Evolutionary conservation across 2,329 filamentous ascomycete species (phyloP).

Genomic region (Hymenoscyphus fraxineus): DNA sequence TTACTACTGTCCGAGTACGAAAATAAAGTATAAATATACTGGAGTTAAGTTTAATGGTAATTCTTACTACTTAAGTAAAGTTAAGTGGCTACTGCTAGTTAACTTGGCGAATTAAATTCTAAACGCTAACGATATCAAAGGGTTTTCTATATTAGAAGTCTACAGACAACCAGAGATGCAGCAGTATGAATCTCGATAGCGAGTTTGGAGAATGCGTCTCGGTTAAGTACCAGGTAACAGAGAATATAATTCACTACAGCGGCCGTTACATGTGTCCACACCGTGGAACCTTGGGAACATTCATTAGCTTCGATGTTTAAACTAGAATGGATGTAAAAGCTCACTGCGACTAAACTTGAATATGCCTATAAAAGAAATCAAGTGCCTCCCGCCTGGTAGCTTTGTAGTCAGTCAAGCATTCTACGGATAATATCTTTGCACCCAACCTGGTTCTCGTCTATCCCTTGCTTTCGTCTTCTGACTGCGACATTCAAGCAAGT

Average conservation of each 20-base stretch:
- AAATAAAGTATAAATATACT: no score
- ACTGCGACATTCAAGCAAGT: background rate
- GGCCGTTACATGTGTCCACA: background rate
- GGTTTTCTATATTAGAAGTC: no score
- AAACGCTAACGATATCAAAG: no score
- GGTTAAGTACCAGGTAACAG: background rate
- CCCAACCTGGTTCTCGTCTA: background rate
- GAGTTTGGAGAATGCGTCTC: background rate
- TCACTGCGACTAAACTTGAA: background rate
- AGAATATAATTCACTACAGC: background rate
- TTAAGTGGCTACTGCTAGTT: no score
- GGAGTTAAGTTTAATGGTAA: no score
- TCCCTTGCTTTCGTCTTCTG: background rate
- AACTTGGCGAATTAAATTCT: no score
- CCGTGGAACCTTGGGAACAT: background rate
- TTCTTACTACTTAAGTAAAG: no score
- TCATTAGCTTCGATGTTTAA: background rate
- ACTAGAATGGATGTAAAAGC: background rate
- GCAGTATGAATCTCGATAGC: background rate
- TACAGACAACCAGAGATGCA: background rate
- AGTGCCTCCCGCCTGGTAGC: background rate
- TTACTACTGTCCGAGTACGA: no score
- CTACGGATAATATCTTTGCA: background rate
- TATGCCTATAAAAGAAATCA: background rate
- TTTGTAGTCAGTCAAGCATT: background rate